phyloP scores from a whole-genome alignment of 352 stramenopile species.

The Globisporangium camurandrum region DNA sequence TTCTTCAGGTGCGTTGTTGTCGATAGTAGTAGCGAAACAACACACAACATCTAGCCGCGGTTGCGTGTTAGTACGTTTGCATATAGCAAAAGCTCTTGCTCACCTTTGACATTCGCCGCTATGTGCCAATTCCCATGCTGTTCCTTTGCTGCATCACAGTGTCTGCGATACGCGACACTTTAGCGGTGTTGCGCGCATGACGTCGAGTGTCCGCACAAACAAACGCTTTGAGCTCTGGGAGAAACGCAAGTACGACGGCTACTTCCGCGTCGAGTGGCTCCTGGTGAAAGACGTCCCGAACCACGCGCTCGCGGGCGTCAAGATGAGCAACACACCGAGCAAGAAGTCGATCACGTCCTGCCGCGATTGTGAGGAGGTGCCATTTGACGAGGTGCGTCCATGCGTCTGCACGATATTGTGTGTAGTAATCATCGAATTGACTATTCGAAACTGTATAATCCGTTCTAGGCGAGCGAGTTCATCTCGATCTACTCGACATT shows the following conservation, averaged over 20 bases:
- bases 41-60: too few relatives aligned
- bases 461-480: conserved; percentile 48
- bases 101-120: too few relatives aligned
- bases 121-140: too few relatives aligned
- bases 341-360: conserved; percentile 79
- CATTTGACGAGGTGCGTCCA: conserved; percentile 51
- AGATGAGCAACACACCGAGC: conserved; percentile 70
- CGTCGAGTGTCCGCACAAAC: conserved; percentile 40
- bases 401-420: neutral
- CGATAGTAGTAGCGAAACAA: too few relatives aligned
- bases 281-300: conserved; percentile 82
- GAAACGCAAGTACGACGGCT: conserved; percentile 76
- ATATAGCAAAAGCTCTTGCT: too few relatives aligned
- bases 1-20: conserved; percentile 68
- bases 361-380: conserved; percentile 72
- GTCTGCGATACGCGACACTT: conserved; percentile 74
- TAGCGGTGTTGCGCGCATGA: conserved; percentile 73
- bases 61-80: too few relatives aligned
- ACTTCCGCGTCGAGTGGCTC: conserved; percentile 78
- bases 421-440: neutral
- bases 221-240: conserved; percentile 67
- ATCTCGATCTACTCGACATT: conserved; percentile 53
- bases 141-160: conserved; percentile 19
- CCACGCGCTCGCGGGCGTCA: conserved; percentile 61
- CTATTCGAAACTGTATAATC: neutral